Evolutionary conservation across 2,329 filamentous ascomycete genomes (phyloP).

Genomic region (Mycocentrospora acerina): DNA sequence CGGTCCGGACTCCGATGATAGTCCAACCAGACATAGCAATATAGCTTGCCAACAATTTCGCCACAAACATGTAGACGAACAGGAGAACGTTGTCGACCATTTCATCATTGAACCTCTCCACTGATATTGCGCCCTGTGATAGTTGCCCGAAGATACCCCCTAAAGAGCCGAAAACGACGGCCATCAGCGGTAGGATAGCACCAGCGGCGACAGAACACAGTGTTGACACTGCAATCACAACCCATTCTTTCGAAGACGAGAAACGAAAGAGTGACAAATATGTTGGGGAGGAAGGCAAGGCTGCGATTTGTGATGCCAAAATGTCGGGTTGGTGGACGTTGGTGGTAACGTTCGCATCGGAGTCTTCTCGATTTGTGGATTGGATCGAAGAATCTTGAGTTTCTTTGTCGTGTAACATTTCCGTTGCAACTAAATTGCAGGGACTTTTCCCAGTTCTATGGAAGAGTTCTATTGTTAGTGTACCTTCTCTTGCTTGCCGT

Average conservation of each 20-base stretch:
- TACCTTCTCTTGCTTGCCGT: no score
- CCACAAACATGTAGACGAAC: slow-evolving; percentile 23
- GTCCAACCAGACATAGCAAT: slow-evolving; percentile 82
- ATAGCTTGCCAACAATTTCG: slow-evolving; percentile 63
- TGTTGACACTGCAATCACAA: neutral
- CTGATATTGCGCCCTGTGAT: neutral
- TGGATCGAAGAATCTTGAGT: no score
- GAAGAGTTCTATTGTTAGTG: no score
- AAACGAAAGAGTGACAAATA: neutral
- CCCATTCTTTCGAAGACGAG: neutral
- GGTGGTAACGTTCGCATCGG: no score
- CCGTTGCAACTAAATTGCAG: no score
- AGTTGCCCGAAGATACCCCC: neutral
- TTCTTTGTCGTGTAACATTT: no score
- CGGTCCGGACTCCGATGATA: slow-evolving; percentile 52
- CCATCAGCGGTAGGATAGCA: neutral
- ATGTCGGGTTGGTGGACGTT: no score
- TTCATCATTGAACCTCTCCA: neutral
- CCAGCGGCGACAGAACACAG: neutral
- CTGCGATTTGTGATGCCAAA: no score
- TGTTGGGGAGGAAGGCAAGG: no score
- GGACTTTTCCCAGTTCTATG: no score
- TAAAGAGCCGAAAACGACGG: neutral
- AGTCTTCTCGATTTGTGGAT: no score
- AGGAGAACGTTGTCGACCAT: slow-evolving; percentile 16